phyloP scores from a whole-genome alignment of 495 filamentous ascomycete species.

The Pseudevernia furfuracea region DNA sequence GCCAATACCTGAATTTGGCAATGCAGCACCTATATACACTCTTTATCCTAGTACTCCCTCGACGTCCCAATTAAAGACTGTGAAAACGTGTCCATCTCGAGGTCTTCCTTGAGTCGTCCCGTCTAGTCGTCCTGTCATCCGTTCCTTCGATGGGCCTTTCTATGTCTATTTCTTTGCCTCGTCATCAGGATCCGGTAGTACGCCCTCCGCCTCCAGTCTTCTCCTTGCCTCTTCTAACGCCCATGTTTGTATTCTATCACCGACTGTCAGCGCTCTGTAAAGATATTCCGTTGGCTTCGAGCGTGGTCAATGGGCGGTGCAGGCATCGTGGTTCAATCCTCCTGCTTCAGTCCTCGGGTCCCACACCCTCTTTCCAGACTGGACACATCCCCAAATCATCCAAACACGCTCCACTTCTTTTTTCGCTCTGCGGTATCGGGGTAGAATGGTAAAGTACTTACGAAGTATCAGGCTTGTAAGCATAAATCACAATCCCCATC shows the following conservation, averaged over 20 bases:
- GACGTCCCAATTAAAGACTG: neutral
- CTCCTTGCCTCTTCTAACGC: constrained; percentile 92
- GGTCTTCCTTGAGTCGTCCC: neutral
- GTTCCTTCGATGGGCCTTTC: neutral
- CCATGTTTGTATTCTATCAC: constrained; percentile 91
- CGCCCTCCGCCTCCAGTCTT: constrained; percentile 89
- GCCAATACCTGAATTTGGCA: neutral
- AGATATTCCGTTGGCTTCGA: neutral
- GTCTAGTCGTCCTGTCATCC: neutral
- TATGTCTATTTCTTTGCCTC: constrained; percentile 19
- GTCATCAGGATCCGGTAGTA: constrained; percentile 67
- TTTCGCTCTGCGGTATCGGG: too few relatives aligned
- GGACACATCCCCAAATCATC: neutral
- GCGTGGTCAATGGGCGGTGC: neutral
- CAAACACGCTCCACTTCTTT: neutral
- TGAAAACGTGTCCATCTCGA: neutral
- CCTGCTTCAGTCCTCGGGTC: neutral
- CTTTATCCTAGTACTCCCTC: neutral
- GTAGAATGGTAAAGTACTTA: constrained; percentile 45
- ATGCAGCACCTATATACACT: neutral
- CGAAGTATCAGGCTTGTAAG: constrained; percentile 98
- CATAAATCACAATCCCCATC: constrained; percentile 72
- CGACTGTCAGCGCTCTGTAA: constrained; percentile 1
- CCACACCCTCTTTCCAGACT: neutral
- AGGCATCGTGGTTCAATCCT: neutral